Base-by-base conservation (phyloP, 495 filamentous ascomycete species). In the Daldinia vernicosa region DNA sequence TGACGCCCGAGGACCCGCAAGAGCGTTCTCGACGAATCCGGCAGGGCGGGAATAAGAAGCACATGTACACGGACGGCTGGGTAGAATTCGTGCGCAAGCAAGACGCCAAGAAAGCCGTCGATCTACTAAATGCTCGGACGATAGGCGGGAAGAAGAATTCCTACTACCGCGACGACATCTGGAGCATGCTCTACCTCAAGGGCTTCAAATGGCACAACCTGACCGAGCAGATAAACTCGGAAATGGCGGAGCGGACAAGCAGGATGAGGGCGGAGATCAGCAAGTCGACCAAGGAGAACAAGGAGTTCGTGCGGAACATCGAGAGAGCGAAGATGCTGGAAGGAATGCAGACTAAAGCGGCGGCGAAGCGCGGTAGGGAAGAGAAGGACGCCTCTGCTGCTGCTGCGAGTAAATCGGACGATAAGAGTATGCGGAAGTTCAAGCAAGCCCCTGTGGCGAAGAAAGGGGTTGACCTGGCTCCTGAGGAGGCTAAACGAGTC, bases 91-190 rank as follows among this genome's bases (percentile, higher is more conserved):
- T 86, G 24, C 89, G 92, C 76, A 89, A 88, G 72, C 66, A 61
- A 24, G 90, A 92, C 40, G 96, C 95, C 3, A 96, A 96, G 75
- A 79, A 89, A 9, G 92, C 87, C 6, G 93, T 91, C n/a, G 94
- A 97, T 74, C 86, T 91, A 2, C 79, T 98, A 35, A 98, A 98
- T 78, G 90, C 92, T 28, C 84, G 85, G 28, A 93, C 85, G 26
- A 89, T 98, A 50, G 93, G 93, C 27, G 95, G 94, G 15, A 91
- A 91, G 75, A 98, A 97, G 82, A 90, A 93, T 4, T 86, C 89
- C 12, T 96, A 89, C 79, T 99, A 98, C 79, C 88, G 91, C 61
- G 95, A 99, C 79, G 96, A 98, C 76, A 86, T 99, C 53, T 97
- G 92, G 92, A 95, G 81, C 47, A 63, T 88, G 37, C 72, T 86